Evolutionary conservation across 441 rosid genomes (phyloP).

Genomic region (Dalechampia spathulata): DNA sequence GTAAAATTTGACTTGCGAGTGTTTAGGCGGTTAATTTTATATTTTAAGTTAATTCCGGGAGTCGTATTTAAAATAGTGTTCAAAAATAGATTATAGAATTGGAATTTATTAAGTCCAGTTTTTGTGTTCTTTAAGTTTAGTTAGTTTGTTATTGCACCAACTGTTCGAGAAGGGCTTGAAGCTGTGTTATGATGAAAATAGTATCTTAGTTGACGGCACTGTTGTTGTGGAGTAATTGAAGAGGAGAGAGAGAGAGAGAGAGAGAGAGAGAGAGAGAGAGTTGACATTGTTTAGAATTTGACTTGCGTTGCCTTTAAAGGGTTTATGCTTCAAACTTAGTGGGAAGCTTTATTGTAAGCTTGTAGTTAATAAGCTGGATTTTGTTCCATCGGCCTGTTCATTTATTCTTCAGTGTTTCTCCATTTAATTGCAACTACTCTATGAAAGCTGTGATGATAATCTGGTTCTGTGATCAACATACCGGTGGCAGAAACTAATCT

Average conservation of each 20-base stretch:
- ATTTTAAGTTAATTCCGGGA: background rate
- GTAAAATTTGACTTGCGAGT: too few species aligned
- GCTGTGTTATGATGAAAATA: constrained; percentile 2
- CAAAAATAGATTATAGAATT: background rate
- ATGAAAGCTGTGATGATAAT: background rate
- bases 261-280: background rate
- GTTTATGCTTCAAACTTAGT: too few species aligned
- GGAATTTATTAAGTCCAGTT: too few species aligned
- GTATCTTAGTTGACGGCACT: background rate
- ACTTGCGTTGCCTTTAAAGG: background rate
- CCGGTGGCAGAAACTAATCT: too few species aligned
- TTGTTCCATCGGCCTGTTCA: background rate
- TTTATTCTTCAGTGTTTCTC: background rate
- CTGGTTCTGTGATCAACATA: background rate
- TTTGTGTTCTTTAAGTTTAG: background rate
- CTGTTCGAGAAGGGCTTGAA: background rate
- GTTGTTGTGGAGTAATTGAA: background rate
- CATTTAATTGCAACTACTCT: background rate
- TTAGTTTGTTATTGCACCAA: background rate
- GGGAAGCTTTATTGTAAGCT: background rate
- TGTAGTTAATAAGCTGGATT: background rate
- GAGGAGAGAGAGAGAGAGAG: background rate
- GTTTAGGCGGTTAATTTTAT: constrained; percentile 10
- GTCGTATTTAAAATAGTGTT: background rate
- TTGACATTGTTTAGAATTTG: background rate